Evolutionary conservation across 2,329 filamentous ascomycete species (phyloP).

Genomic region (Hypoxylon sp.): DNA sequence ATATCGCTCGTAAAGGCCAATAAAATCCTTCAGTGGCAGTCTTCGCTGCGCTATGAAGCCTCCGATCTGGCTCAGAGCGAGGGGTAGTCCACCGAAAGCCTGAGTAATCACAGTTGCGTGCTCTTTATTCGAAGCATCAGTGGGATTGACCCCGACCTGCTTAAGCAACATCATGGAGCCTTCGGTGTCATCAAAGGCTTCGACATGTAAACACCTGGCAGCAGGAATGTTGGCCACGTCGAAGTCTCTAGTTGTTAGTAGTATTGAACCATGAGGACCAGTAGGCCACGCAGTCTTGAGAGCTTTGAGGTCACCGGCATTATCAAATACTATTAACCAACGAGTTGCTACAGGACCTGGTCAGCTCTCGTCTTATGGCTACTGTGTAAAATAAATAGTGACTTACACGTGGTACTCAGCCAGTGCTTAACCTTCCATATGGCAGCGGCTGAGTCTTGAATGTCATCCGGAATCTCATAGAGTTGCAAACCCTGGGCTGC

Average conservation of each 20-base stretch:
- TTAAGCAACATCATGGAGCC: slow-evolving; percentile 40
- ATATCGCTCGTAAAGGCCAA: slow-evolving; percentile 35
- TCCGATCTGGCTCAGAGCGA: slow-evolving; percentile 44
- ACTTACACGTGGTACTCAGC: slow-evolving; percentile 34
- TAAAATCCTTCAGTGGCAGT: slow-evolving; percentile 7
- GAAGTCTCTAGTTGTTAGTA: slow-evolving; percentile 27
- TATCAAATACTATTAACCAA: slow-evolving; percentile 44
- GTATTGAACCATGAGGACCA: slow-evolving; percentile 20
- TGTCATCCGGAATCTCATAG: slow-evolving; percentile 24
- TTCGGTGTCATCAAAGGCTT: slow-evolving; percentile 9
- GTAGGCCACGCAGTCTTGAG: slow-evolving; percentile 40
- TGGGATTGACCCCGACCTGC: slow-evolving; percentile 33
- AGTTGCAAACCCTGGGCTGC: not conserved
- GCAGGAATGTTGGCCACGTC: slow-evolving; percentile 13
- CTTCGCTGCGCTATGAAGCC: slow-evolving; percentile 42
- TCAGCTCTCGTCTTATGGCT: not conserved
- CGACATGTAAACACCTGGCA: slow-evolving; percentile 7
- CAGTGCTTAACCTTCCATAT: slow-evolving; percentile 41
- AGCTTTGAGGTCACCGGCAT: slow-evolving; percentile 40
- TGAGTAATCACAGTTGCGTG: slow-evolving; percentile 31
- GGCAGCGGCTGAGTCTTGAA: slow-evolving; percentile 30
- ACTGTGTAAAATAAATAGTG: not conserved
- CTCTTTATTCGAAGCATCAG: slow-evolving; percentile 20
- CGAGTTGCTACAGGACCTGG: not conserved
- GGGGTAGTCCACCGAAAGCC: slow-evolving; percentile 41